Conservation (phyloP, 2,329 filamentous ascomycete genomes). For the Monilinia aucupariae region DNA sequence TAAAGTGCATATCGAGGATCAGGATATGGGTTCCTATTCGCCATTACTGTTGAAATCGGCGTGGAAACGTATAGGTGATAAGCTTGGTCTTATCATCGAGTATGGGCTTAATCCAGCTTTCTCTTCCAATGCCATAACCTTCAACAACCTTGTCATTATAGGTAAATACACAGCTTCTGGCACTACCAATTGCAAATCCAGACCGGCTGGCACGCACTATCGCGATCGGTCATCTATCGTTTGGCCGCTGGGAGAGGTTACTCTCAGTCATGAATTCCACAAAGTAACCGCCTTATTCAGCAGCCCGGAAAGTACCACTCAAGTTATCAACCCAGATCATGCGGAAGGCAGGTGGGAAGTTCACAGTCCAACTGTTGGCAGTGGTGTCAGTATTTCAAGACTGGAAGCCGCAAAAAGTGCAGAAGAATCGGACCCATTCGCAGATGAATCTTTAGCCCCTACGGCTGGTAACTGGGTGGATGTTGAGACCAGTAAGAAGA, state of each 20-base stretch:
- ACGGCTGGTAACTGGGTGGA: slow-evolving; percentile 53
- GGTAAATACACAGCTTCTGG: slow-evolving; percentile 64
- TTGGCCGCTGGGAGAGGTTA: slow-evolving; percentile 75
- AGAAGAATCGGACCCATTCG: slow-evolving; percentile 58
- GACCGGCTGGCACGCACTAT: slow-evolving; percentile 72
- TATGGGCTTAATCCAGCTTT: slow-evolving; percentile 72
- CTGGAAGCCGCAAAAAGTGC: slow-evolving; percentile 49
- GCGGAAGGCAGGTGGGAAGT: slow-evolving; percentile 83
- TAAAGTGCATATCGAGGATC: slow-evolving; percentile 67
- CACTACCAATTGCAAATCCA: slow-evolving; percentile 65
- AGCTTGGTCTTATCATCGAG: slow-evolving; percentile 78
- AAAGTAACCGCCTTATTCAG: slow-evolving; percentile 80
- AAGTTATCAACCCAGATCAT: slow-evolving; percentile 63
- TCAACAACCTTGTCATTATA: slow-evolving; percentile 72
- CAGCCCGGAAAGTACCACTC: slow-evolving; percentile 57
- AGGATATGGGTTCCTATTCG: slow-evolving; percentile 47
- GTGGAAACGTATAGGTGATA: slow-evolving; percentile 80
- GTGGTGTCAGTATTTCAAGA: slow-evolving; percentile 60
- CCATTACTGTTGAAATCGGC: slow-evolving; percentile 56
- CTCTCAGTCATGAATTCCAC: slow-evolving; percentile 51
- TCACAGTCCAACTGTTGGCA: slow-evolving; percentile 42
- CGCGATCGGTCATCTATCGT: slow-evolving; percentile 72
- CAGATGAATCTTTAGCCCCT: slow-evolving; percentile 49
- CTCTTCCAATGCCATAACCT: slow-evolving; percentile 44
- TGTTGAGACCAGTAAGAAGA: slow-evolving; percentile 59